Base-by-base conservation (phyloP, 1,284 basidiomycete species). In the Rhizopogon parksii region DNA sequence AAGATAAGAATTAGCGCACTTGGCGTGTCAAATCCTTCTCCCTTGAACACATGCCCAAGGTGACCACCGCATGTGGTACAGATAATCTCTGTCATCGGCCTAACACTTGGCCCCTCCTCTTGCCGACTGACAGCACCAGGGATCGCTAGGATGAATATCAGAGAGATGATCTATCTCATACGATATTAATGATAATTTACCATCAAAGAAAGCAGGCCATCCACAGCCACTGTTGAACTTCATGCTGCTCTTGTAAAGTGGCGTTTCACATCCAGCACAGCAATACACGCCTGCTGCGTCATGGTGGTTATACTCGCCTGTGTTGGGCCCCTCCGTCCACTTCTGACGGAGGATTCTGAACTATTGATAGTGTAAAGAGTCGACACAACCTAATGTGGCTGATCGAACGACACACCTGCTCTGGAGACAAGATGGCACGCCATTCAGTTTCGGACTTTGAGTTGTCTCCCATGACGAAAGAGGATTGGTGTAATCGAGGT, bases 171-270 rank as follows among this genome's bases (percentile, higher is more conserved):
- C 9, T 11, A 36, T 6, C 30, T 49, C 24, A 27, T 35, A 34
- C 4, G 4, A 34, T 5, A 24, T 3, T 4, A 19, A 17, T 21
- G 14, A 21, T 6, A 30, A 59, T 68, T 48, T 51, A 87, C 87
- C 86, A 63, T 95, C 93, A 65, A 88, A 97, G 77, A 95, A 97
- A 0, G 93, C 93, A n/a, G 93, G 94, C 93, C 93, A 97, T 30
- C 93, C 94, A 62, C 93, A 97, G 8, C 92, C 91, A 51, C 88
- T 92, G 61, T 89, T 79, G 70, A 96, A 97, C 71, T 97, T 97
- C 57, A 90, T 93, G 27, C 76, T 78, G 60, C 89, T 91, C 71
- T 85, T 88, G 75, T 95, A 95, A 40, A 95, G 67, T 0, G 85
- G 79, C 5, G 84, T 79, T 24, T 71, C 74, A 63, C 88, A 91